These are phyloP conservation scores for Rhynchosporium agropyri DNA, from an alignment of 2,329 filamentous ascomycete genomes.

Conservation along the genomic window DNA sequence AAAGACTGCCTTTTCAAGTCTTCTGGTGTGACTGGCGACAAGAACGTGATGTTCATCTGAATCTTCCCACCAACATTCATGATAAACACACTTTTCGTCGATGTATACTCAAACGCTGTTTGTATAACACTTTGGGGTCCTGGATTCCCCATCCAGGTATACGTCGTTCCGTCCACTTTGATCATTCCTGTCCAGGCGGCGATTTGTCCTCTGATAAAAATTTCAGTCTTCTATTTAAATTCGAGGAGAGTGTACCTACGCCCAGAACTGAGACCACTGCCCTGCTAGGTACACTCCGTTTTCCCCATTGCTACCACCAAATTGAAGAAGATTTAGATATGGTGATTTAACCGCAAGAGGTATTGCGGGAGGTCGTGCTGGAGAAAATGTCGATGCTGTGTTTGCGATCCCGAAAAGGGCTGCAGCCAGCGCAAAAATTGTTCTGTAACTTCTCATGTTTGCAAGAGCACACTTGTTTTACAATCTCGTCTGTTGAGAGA, in stretches of 20 bases:
- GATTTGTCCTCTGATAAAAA: conserved; percentile 51
- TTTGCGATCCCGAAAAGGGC: conserved; percentile 18
- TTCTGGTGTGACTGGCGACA: conserved; percentile 69
- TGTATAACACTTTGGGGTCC: conserved; percentile 57
- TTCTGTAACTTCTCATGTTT: conserved; percentile 7
- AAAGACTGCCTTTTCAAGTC: conserved; percentile 70
- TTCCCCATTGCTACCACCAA: conserved; percentile 61
- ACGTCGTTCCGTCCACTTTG: conserved; percentile 64
- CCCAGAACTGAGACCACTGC: conserved; percentile 70
- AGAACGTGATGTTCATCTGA: conserved; percentile 67
- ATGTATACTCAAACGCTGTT: conserved; percentile 68
- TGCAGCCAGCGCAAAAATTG: conserved; percentile 6
- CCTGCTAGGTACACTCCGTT: conserved; percentile 70
- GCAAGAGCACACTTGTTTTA: not conserved
- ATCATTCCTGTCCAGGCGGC: conserved; percentile 71
- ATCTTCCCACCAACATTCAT: conserved; percentile 65
- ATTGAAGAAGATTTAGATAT: conserved; percentile 72
- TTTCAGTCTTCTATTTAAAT: not conserved
- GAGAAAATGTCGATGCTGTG: conserved; percentile 58
- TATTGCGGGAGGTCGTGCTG: conserved; percentile 66
- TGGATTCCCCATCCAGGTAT: conserved; percentile 69
- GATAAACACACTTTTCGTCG: conserved; percentile 70
- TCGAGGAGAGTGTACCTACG: conserved; percentile 50
- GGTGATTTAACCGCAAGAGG: conserved; percentile 75
- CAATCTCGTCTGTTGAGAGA: not conserved